Conservation (phyloP, 768 basidiomycete genomes). For the Podaxis sp. region DNA sequence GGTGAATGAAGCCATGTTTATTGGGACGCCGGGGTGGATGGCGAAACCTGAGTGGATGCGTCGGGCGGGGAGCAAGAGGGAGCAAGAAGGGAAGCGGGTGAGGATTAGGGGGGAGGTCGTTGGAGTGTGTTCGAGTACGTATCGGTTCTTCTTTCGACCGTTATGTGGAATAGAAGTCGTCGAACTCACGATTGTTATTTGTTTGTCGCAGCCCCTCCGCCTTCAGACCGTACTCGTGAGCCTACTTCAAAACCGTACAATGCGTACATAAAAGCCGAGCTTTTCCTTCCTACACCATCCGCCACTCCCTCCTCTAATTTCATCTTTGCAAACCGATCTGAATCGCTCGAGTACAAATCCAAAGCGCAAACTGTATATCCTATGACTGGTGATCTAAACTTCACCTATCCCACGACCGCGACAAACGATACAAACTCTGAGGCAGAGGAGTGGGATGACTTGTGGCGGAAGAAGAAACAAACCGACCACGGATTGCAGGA, state of each 20-base stretch:
- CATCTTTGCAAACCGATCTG: neutral
- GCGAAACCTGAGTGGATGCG: slow-evolving; percentile 18
- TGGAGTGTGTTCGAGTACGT: slow-evolving; percentile 45
- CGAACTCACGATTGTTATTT: neutral
- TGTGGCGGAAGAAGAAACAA: slow-evolving; percentile 41
- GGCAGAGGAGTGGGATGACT: slow-evolving; percentile 23
- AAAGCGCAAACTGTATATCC: slow-evolving; percentile 5
- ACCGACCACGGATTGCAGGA: slow-evolving; percentile 43
- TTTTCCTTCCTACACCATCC: slow-evolving; percentile 34
- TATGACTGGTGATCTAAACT: slow-evolving; percentile 7
- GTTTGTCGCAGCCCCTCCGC: slow-evolving; percentile 40
- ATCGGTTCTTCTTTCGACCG: neutral
- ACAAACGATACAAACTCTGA: neutral
- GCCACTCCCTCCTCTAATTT: neutral
- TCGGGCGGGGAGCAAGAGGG: neutral
- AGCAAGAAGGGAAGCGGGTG: slow-evolving; percentile 18
- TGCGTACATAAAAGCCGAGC: slow-evolving; percentile 43
- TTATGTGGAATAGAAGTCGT: neutral
- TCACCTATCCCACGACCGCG: neutral
- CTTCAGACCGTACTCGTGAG: slow-evolving; percentile 31
- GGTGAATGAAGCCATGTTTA: slow-evolving; percentile 63
- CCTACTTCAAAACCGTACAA: slow-evolving; percentile 31
- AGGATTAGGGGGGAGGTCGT: slow-evolving; percentile 33
- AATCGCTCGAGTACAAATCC: neutral
- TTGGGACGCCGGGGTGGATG: slow-evolving; percentile 54